Evolutionary conservation across 495 filamentous ascomycete species (phyloP), one percentile per base, ranked within the genome.

Genomic region (Rhizodiscina lignyota): DNA sequence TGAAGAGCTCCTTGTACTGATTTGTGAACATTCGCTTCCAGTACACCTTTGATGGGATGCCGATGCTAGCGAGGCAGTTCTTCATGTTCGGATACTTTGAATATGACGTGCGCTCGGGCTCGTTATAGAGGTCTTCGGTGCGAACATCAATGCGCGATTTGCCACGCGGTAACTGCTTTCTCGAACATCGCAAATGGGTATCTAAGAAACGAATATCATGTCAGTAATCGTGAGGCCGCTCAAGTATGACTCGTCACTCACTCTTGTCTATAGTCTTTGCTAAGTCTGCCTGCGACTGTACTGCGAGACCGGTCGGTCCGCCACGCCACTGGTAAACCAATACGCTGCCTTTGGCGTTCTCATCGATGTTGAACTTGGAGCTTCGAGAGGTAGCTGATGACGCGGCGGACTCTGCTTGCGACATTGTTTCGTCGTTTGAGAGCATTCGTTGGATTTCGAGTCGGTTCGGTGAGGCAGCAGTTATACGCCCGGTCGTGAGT

Each of bases 1-100:
- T 58, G 36, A 50, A 60, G 3, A 60, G 45, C 11, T 58, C 49
- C 1, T 50, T 43, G 34, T 43, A 60, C 13, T 48, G 41, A 39
- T 53, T 48, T 21, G 51, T 49, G 0, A 56, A 15, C 35, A 56
- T 34, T 3, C 53, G 39, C 24, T 52, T 51, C 49, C 51, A 52
- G 37, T 55, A 60, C 2, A 53, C 55, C 6, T 17, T 22, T 10
- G 41, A 42, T 1, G 56, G 56, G 2, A 60, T 42, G 23, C 52
- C 52, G 33, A 60, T 40, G 16, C 50, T 51, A 0, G 56, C 54
- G 19, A 58, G 40, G 2, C 41, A 52, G 24, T 41, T 44, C 38
- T 55, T 52, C 35, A 42, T 41, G 32, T 53, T 60, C 6, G 56
- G 56, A 28, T 45, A 53, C 1, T 52, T 27, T 5, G 24, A 24